Conservation (phyloP, 129 eudicot genomes). For the Flaveria linearis region DNA sequence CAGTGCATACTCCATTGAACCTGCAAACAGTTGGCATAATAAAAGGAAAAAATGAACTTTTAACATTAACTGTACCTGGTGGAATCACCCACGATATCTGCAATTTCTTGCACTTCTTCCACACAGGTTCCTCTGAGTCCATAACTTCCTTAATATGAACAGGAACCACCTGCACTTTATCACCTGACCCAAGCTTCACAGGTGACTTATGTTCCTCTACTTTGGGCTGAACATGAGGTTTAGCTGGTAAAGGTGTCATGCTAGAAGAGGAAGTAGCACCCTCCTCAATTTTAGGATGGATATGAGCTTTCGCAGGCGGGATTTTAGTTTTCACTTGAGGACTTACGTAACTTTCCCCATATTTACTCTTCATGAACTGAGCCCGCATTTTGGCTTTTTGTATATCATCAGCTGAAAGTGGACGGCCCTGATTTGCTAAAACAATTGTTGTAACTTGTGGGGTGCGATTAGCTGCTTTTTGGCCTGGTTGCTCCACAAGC, state of each 20-base stretch:
- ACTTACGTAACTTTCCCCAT: slow-evolving; percentile 46
- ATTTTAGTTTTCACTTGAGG: slow-evolving; percentile 50
- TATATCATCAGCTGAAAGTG: slow-evolving; percentile 95
- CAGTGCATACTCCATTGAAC: slow-evolving; percentile 15
- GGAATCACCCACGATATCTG: slow-evolving; percentile 78
- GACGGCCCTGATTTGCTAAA: slow-evolving; percentile 70
- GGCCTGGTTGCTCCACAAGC: slow-evolving; percentile 94
- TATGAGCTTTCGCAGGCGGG: slow-evolving; percentile 39
- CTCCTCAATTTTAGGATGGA: slow-evolving; percentile 46
- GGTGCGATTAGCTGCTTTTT: slow-evolving; percentile 57
- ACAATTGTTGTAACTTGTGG: slow-evolving; percentile 54
- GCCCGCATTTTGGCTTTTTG: slow-evolving; percentile 97
- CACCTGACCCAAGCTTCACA: slow-evolving; percentile 14
- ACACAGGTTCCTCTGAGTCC: slow-evolving; percentile 54
- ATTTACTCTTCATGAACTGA: slow-evolving; percentile 73
- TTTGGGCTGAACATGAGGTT: slow-evolving; percentile 39
- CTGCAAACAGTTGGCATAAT: slow-evolving; percentile 34
- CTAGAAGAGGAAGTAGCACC: slow-evolving; percentile 41
- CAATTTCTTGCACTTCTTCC: slow-evolving; percentile 68
- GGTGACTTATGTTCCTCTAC: slow-evolving; percentile 47
- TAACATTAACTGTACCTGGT: slow-evolving; percentile 58
- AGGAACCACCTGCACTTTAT: slow-evolving; percentile 13
- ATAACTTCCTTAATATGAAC: slow-evolving; percentile 30
- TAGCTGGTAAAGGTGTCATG: slow-evolving; percentile 32
- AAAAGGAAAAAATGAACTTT: not conserved